phyloP scores from a whole-genome alignment of 768 basidiomycete species.

The Leccinum barrowsii region DNA sequence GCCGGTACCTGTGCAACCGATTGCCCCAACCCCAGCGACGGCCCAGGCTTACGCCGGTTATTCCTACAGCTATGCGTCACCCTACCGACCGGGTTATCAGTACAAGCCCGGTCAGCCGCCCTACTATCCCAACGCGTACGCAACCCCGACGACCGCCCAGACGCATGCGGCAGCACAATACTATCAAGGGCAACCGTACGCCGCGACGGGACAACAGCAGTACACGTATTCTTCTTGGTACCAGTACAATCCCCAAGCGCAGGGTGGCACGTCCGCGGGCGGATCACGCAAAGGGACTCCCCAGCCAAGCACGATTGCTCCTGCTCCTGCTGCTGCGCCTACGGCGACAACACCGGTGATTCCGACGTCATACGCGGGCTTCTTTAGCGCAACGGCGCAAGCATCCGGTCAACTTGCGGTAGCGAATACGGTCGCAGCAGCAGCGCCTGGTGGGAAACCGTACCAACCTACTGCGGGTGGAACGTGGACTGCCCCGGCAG shows the following conservation, averaged over 20 bases:
- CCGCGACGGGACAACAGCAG: constrained; percentile 35
- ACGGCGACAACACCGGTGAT: constrained; percentile 29
- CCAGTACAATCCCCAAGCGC: constrained; percentile 36
- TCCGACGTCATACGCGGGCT: constrained; percentile 39
- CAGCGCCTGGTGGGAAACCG: constrained; percentile 27
- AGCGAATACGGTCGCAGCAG: constrained; percentile 48
- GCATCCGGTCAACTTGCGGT: constrained; percentile 45
- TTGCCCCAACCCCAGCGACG: constrained; percentile 24
- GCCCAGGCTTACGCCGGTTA: constrained; percentile 31
- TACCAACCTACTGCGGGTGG: constrained; percentile 27
- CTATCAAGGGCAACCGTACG: constrained; percentile 36
- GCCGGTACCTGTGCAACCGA: constrained; percentile 20
- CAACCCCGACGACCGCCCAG: constrained; percentile 23
- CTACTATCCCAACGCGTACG: constrained; percentile 30
- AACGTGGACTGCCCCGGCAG: constrained; percentile 27
- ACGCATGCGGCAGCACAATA: constrained; percentile 33
- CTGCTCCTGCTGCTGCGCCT: constrained; percentile 22
- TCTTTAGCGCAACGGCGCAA: constrained; percentile 34
- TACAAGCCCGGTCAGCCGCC: constrained; percentile 38
- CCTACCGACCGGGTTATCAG: constrained; percentile 31
- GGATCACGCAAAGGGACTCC: constrained; percentile 44
- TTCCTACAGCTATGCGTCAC: constrained; percentile 36
- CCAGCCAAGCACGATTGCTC: constrained; percentile 29
- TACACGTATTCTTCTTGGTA: constrained; percentile 46
- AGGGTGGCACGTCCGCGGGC: constrained; percentile 17